These are phyloP conservation scores for Kluyveromyces wickerhamii DNA, from an alignment of 805 yeast species.

Conservation along the genomic window DNA sequence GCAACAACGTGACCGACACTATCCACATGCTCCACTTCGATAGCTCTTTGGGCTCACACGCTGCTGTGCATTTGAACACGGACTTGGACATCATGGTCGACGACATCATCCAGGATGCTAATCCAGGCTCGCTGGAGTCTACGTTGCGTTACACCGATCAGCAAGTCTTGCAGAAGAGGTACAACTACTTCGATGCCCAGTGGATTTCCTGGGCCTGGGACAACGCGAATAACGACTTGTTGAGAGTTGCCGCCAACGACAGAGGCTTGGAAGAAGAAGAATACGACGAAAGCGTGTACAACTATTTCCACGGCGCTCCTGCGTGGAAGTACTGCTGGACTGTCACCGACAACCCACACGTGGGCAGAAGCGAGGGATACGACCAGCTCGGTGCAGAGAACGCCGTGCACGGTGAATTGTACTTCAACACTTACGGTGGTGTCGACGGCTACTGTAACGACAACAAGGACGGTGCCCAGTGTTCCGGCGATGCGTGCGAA, in stretches of 20 bases:
- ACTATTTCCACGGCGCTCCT: neutral
- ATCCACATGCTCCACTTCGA: slow-evolving; percentile 1
- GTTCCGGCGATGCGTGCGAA: neutral
- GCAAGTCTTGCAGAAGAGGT: neutral
- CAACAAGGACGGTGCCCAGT: slow-evolving; percentile 7
- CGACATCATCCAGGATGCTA: slow-evolving; percentile 1
- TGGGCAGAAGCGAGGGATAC: slow-evolving; percentile 4
- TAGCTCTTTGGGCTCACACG: neutral
- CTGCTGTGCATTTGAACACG: slow-evolving; percentile 1
- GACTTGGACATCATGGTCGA: slow-evolving; percentile 1
- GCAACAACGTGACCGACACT: neutral
- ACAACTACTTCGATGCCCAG: slow-evolving; percentile 5
- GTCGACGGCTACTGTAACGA: slow-evolving; percentile 7
- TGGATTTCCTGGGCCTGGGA: slow-evolving; percentile 7
- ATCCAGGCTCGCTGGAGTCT: slow-evolving; percentile 2
- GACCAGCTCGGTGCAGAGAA: slow-evolving; percentile 4
- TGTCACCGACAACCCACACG: slow-evolving; percentile 3
- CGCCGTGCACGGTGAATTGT: neutral
- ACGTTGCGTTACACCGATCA: slow-evolving; percentile 3
- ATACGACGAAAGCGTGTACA: neutral
- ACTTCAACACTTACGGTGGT: slow-evolving; percentile 6
- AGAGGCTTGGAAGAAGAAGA: slow-evolving; percentile 4
- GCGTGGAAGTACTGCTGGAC: slow-evolving; percentile 6
- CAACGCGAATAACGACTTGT: slow-evolving; percentile 3
- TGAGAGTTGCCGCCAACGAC: slow-evolving; percentile 3